These are phyloP conservation scores for Hypocreales sp. DNA, from an alignment of 2,329 filamentous ascomycete species.

Conservation along the genomic window DNA sequence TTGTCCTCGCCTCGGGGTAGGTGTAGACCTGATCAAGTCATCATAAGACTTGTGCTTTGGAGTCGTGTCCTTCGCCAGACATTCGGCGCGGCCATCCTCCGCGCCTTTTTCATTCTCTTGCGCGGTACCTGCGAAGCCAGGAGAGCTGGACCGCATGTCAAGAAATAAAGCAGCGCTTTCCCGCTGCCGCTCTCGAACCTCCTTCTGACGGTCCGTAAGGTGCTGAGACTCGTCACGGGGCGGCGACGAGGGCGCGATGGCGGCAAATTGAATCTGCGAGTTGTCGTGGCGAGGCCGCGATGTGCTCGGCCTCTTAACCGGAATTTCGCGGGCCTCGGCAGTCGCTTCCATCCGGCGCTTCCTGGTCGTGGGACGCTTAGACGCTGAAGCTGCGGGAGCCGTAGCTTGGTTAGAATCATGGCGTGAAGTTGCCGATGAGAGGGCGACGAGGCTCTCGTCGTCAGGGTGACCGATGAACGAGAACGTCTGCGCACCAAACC, in stretches of 20 bases:
- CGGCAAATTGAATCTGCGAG: slow-evolving; percentile 65
- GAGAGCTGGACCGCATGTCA: slow-evolving; percentile 37
- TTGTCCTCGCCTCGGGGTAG: slow-evolving; percentile 42
- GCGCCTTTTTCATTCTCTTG: slow-evolving; percentile 5
- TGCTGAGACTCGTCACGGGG: slow-evolving; percentile 48
- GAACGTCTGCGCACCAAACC: slow-evolving; percentile 21
- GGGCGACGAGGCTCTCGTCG: slow-evolving; percentile 19
- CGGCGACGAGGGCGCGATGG: slow-evolving; percentile 45
- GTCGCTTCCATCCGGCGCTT: slow-evolving; percentile 14
- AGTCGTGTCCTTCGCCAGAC: slow-evolving; percentile 21
- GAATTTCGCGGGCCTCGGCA: slow-evolving; percentile 10
- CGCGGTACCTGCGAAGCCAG: slow-evolving; percentile 8
- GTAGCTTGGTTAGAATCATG: slow-evolving; percentile 7
- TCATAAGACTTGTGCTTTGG: slow-evolving; percentile 31
- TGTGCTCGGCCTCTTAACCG: slow-evolving; percentile 18
- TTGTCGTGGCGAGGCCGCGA: slow-evolving; percentile 58
- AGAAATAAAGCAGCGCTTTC: slow-evolving; percentile 53
- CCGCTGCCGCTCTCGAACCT: slow-evolving; percentile 59
- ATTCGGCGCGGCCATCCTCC: slow-evolving; percentile 4
- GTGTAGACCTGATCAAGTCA: slow-evolving; percentile 42
- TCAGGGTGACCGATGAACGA: slow-evolving; percentile 34
- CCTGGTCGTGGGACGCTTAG: slow-evolving; percentile 9
- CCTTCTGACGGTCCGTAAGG: slow-evolving; percentile 65
- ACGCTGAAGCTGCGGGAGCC: slow-evolving; percentile 5
- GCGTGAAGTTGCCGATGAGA: slow-evolving; percentile 15